These are phyloP conservation scores for Sphaerobolus stellatus DNA, from an alignment of 1,284 basidiomycete species.

Conservation along the genomic window DNA sequence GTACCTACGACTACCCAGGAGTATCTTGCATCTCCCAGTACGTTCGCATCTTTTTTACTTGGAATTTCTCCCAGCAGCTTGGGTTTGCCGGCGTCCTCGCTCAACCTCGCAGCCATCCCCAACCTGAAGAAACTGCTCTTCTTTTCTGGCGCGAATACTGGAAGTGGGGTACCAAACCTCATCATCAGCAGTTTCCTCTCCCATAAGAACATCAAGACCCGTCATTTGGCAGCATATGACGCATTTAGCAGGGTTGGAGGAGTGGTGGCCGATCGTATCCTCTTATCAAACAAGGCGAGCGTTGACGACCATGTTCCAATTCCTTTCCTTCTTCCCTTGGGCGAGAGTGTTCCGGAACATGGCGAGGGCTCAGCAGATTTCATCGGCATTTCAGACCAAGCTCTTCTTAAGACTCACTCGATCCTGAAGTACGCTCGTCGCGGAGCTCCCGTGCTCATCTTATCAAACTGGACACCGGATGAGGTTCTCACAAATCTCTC, in stretches of 20 bases:
- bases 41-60: slow-evolving; percentile 48
- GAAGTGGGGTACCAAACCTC: slow-evolving; percentile 53
- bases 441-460: slow-evolving; percentile 57
- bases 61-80: slow-evolving; percentile 8
- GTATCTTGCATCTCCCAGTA: slow-evolving; percentile 46
- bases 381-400: slow-evolving; percentile 66
- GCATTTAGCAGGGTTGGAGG: slow-evolving; percentile 69
- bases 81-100: slow-evolving; percentile 21
- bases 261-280: slow-evolving; percentile 57
- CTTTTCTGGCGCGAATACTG: slow-evolving; percentile 52
- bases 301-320: slow-evolving; percentile 24
- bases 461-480: slow-evolving; percentile 58
- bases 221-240: slow-evolving; percentile 65
- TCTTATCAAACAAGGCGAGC: slow-evolving; percentile 48
- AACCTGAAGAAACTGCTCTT: slow-evolving; percentile 64
- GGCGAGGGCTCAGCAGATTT: slow-evolving; percentile 60
- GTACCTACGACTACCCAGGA: slow-evolving; percentile 55
- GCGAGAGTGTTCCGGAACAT: slow-evolving; percentile 52
- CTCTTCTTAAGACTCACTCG: slow-evolving; percentile 65
- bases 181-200: slow-evolving; percentile 60
- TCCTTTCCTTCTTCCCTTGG: slow-evolving; percentile 24
- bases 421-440: slow-evolving; percentile 57
- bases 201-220: slow-evolving; percentile 49
- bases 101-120: slow-evolving; percentile 25
- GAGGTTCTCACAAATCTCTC: slow-evolving; percentile 62